A percentile compares a stretch with the other conserved stretches of the same genome.
These are phyloP conservation scores for Fusarium foetens DNA, from an alignment of 2,329 filamentous ascomycete species.

Conservation along the genomic window DNA sequence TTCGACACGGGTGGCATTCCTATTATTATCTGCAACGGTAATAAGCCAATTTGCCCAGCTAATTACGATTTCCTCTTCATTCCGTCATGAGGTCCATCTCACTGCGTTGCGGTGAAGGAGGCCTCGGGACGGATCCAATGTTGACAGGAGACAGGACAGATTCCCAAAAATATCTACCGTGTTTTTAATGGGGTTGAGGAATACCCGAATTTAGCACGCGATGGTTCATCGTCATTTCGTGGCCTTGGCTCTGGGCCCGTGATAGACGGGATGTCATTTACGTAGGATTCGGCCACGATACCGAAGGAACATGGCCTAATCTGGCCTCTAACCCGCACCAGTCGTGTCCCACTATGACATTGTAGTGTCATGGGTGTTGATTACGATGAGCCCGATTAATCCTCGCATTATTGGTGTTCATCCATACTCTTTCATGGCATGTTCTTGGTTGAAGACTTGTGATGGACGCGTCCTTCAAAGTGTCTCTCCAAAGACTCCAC, in stretches of 20 bases:
- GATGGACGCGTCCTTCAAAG: not conserved
- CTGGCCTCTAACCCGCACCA: constrained; percentile 12
- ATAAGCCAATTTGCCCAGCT: constrained; percentile 41
- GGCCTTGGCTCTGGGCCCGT: constrained; percentile 8
- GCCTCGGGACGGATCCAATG: constrained; percentile 13
- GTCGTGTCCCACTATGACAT: constrained; percentile 2
- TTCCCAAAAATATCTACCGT: constrained; percentile 14
- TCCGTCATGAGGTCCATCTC: constrained; percentile 32
- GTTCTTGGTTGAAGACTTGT: not conserved
- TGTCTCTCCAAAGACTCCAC: constrained; percentile 2
- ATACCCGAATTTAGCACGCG: constrained; percentile 26
- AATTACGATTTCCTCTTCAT: constrained; percentile 38
- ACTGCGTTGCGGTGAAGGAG: constrained; percentile 32
- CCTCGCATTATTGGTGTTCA: not conserved
- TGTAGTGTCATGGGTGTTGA: constrained; percentile 4
- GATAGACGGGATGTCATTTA: constrained; percentile 22
- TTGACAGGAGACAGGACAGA: constrained; percentile 5
- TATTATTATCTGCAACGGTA: constrained; percentile 29
- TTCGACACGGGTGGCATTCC: constrained; percentile 28
- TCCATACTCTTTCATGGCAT: not conserved
- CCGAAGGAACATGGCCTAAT: constrained; percentile 19
- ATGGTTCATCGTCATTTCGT: constrained; percentile 36
- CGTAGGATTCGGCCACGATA: constrained; percentile 29
- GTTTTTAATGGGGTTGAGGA: constrained; percentile 6
- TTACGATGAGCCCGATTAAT: constrained; percentile 1